Conservation (phyloP, 225 moss, liverwort and hornwort genomes). For the Pseudisothecium myosuroides region DNA sequence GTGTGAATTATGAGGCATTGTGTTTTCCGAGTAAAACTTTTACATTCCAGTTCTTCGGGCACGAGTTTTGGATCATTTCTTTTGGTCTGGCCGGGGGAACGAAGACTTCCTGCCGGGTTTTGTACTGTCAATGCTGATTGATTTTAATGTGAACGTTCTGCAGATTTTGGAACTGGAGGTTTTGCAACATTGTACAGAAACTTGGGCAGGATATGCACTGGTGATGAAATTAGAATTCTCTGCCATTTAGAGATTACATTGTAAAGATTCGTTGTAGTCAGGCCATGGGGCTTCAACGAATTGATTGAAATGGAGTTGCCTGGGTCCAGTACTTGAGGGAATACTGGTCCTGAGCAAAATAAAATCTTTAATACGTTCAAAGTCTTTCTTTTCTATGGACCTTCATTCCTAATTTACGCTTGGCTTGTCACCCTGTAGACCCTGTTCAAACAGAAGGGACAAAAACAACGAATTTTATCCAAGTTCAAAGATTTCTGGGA, state of each 20-base stretch:
- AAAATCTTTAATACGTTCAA: not conserved
- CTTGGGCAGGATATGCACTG: not conserved
- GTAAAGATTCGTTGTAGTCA: not conserved
- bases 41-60: not conserved
- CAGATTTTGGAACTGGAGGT: conserved; percentile 4
- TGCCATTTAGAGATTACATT: not conserved
- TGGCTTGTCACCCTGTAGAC: not conserved
- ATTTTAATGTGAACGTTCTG: not conserved
- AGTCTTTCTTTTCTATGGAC: not conserved
- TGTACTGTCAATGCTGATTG: not conserved
- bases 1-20: not conserved
- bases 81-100: not conserved
- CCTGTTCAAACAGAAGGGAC: not conserved
- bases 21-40: not conserved
- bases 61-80: not conserved
- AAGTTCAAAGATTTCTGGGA: not conserved
- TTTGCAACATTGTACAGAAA: conserved; percentile 20
- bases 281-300: not conserved
- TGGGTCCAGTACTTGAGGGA: not conserved
- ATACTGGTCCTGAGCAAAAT: not conserved
- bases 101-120: not conserved
- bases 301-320: not conserved
- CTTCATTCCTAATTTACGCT: not conserved
- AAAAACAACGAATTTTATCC: not conserved
- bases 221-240: not conserved